These are phyloP conservation scores for Cadophora malorum DNA, from an alignment of 2,329 filamentous ascomycete genomes.

Conservation along the genomic window DNA sequence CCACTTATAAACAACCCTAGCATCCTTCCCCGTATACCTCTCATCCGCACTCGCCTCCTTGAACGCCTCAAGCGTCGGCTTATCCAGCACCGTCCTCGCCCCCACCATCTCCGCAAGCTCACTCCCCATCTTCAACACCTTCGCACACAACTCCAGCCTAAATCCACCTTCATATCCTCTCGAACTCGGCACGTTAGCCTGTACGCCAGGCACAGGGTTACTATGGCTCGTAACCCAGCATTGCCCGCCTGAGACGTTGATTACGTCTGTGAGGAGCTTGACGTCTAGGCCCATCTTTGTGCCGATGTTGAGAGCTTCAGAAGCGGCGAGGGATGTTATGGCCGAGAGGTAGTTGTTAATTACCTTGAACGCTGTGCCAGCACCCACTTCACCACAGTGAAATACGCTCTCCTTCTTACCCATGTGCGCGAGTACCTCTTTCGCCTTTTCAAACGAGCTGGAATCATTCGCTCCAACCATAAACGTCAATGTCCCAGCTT, in stretches of 20 bases:
- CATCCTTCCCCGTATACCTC: constrained; percentile 31
- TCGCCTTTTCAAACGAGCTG: constrained; percentile 58
- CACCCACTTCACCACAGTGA: constrained; percentile 61
- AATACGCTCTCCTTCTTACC: constrained; percentile 51
- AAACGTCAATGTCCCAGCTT: constrained; percentile 47
- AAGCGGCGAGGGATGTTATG: constrained; percentile 62
- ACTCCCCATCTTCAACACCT: constrained; percentile 62
- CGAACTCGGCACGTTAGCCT: constrained; percentile 43
- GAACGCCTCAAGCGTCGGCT: constrained; percentile 27
- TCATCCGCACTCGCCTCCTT: constrained; percentile 27
- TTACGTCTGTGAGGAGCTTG: constrained; percentile 57
- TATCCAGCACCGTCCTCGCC: constrained; percentile 26
- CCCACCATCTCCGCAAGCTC: constrained; percentile 58
- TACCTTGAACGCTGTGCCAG: constrained; percentile 70
- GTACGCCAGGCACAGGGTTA: constrained; percentile 47
- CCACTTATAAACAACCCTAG: constrained; percentile 34
- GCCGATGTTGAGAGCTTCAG: constrained; percentile 66
- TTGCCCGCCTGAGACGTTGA: constrained; percentile 52
- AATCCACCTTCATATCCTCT: constrained; percentile 56
- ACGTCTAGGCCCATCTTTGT: constrained; percentile 63
- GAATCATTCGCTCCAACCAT: constrained; percentile 53
- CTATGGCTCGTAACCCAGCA: constrained; percentile 45
- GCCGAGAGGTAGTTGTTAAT: constrained; percentile 67
- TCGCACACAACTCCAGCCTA: constrained; percentile 64
- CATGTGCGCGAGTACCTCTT: constrained; percentile 66